Percentiles rank a stretch among this genome's conserved stretches.
These are phyloP conservation scores for Cymbopogon citratus DNA, from an alignment of 176 grass and related monocot genomes.

Conservation along the genomic window DNA sequence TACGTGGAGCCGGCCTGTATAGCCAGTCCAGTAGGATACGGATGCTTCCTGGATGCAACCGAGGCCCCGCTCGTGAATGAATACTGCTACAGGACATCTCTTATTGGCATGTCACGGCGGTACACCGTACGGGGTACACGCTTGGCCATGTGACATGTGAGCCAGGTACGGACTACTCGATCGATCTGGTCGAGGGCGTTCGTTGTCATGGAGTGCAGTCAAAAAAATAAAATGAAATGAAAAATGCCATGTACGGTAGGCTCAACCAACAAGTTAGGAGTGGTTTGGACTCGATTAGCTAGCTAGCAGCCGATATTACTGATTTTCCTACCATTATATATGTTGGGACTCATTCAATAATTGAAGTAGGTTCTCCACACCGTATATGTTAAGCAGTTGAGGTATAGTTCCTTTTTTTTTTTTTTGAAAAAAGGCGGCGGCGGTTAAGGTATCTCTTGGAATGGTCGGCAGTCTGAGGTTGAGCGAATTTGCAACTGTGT, in stretches of 20 bases:
- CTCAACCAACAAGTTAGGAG: not conserved
- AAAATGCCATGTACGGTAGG: not conserved
- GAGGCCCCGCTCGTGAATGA: conserved; percentile 5
- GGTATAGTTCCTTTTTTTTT: not conserved
- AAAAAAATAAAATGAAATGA: too few relatives aligned
- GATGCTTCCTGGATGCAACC: not conserved
- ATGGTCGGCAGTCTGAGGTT: not conserved
- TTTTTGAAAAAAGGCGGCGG: not conserved
- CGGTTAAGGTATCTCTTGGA: not conserved
- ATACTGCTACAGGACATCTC: not conserved
- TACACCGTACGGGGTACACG: conserved; percentile 16
- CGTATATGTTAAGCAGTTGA: not conserved
- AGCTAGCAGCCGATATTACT: not conserved
- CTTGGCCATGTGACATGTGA: conserved; percentile 1
- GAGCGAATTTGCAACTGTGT: not conserved
- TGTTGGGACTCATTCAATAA: not conserved
- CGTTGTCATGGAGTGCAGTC: not conserved
- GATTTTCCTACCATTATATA: not conserved
- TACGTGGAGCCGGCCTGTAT: too few relatives aligned
- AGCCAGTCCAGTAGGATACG: not conserved
- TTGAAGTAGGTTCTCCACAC: not conserved
- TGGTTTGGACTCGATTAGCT: not conserved
- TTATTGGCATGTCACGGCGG: conserved; percentile 2
- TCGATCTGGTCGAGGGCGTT: not conserved
- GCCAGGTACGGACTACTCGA: not conserved